Percentiles rank a stretch among this genome's conserved stretches.
phyloP scores from a whole-genome alignment of 345 rosid species.

The Isatis tinctoria region DNA sequence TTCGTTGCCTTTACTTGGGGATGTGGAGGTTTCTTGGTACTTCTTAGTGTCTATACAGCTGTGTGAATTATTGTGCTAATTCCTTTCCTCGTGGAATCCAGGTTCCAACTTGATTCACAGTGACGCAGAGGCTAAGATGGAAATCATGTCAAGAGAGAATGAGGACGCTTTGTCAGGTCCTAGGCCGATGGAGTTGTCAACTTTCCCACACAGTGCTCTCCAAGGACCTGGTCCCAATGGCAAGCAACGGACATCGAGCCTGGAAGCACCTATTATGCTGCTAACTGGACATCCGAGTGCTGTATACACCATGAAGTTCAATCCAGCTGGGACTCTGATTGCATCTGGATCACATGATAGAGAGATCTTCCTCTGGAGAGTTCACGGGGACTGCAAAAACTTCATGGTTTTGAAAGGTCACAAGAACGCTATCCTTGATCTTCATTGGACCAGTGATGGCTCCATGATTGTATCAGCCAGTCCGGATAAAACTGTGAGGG shows the following conservation, averaged over 20 bases:
- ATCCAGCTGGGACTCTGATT: slow-evolving; percentile 74
- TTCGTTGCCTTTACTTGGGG: neutral
- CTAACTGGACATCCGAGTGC: slow-evolving; percentile 85
- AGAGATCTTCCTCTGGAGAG: slow-evolving; percentile 88
- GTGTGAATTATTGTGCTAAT: neutral
- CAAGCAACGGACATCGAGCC: slow-evolving; percentile 68
- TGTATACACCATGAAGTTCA: slow-evolving; percentile 84
- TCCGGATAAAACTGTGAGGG: slow-evolving; percentile 86
- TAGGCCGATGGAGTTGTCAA: slow-evolving; percentile 91
- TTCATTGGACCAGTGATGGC: slow-evolving; percentile 94
- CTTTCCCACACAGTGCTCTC: slow-evolving; percentile 50
- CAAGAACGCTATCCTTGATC: slow-evolving; percentile 90
- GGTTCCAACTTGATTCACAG: neutral
- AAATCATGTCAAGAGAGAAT: slow-evolving; percentile 48
- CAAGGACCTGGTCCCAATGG: slow-evolving; percentile 46
- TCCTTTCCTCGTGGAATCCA: neutral
- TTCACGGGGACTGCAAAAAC: slow-evolving; percentile 92
- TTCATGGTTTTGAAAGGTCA: slow-evolving; percentile 95
- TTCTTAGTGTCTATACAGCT: neutral
- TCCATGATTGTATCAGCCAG: slow-evolving; percentile 88
- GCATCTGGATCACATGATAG: slow-evolving; percentile 97
- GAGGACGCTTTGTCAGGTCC: slow-evolving; percentile 69
- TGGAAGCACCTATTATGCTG: slow-evolving; percentile 93
- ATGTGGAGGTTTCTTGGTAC: neutral
- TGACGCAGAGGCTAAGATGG: slow-evolving; percentile 41